Evolutionary conservation across 805 yeast species (phyloP).

Genomic region (Sungouiella thailandica): DNA sequence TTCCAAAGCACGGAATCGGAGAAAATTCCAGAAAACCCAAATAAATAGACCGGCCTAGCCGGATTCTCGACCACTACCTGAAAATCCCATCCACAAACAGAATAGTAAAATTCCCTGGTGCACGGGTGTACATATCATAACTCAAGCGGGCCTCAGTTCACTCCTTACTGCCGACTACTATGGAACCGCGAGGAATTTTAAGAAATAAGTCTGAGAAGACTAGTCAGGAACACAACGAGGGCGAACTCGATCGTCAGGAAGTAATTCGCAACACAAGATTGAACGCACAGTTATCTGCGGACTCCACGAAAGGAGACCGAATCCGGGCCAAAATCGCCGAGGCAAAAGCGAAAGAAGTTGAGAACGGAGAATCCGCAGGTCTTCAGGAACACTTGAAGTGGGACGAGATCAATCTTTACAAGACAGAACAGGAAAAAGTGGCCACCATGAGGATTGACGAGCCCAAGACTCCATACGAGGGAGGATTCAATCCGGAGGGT

Average conservation of each 20-base stretch:
- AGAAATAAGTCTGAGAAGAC: conserved; percentile 42
- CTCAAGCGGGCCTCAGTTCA: no score
- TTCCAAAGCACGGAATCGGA: no score
- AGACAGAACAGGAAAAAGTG: conserved; percentile 66
- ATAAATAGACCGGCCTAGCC: no score
- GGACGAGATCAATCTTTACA: conserved; percentile 76
- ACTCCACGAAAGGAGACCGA: conserved; percentile 37
- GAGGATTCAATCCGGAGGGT: conserved; percentile 77
- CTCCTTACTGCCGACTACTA: no score
- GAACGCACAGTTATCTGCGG: conserved; percentile 53
- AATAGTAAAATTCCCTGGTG: no score
- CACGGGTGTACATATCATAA: no score
- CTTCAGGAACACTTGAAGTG: conserved; percentile 53
- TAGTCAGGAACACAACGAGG: conserved; percentile 7
- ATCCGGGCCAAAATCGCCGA: conserved; percentile 43
- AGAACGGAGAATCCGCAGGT: conserved; percentile 2
- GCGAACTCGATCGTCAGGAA: conserved; percentile 53
- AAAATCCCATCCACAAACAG: no score
- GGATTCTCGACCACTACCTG: no score
- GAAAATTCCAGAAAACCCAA: no score
- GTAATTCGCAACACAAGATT: conserved; percentile 76
- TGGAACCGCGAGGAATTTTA: conserved; percentile 42
- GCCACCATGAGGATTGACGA: conserved; percentile 85
- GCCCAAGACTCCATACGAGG: conserved; percentile 94
- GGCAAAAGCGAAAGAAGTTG: conserved; percentile 16